Evolutionary conservation across 768 basidiomycete genomes (phyloP), one percentile per base, ranked within the genome.

Genomic region (Leccinum boreale): DNA sequence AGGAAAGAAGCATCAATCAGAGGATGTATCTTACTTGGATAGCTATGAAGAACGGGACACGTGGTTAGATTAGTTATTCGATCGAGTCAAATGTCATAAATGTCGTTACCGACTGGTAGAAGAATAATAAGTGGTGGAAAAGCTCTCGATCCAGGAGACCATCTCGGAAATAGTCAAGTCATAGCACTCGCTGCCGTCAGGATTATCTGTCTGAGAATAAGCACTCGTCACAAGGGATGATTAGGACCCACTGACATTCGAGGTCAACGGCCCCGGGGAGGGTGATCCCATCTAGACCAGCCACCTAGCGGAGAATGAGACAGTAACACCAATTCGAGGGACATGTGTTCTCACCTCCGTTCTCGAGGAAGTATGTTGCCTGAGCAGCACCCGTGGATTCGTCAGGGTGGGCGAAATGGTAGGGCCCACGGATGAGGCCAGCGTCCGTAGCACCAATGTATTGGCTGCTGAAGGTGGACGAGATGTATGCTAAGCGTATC

Each of bases 231-330:
- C 21, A 10, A 11, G 17, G 1, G 8, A 21, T 7, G 24, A 49
- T 17, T 50, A 11, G 5, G 39, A 28, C 9, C 63, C 78, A 56
- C 42, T 44, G 35, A 85, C 85, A 79, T 62, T 87, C 84, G 53
- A 88, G 81, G 60, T 86, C 85, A 11, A 87, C 68, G 6, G 81
- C 81, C 11, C 85, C 85, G 24, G 86, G 85, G 15, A 86, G 83
- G 39, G 85, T 87, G 33, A 75, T 80, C 3, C 81, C 83, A 58
- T 85, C 83, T 2, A 31, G 76, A 77, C 83, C 83, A 85, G 12
- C 80, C 82, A 61, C 81, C 79, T 78, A 49, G 11, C 9, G 61
- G 5, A 51, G 15, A 21, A 42, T 52, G n/a, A 55, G 42, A 19
- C 5, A 48, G 36, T 42, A 24, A 57, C n/a, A 39, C 3, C n/a